These are phyloP conservation scores for Scleromitrula shiraiana DNA, from an alignment of 2,329 filamentous ascomycete species.

Conservation along the genomic window DNA sequence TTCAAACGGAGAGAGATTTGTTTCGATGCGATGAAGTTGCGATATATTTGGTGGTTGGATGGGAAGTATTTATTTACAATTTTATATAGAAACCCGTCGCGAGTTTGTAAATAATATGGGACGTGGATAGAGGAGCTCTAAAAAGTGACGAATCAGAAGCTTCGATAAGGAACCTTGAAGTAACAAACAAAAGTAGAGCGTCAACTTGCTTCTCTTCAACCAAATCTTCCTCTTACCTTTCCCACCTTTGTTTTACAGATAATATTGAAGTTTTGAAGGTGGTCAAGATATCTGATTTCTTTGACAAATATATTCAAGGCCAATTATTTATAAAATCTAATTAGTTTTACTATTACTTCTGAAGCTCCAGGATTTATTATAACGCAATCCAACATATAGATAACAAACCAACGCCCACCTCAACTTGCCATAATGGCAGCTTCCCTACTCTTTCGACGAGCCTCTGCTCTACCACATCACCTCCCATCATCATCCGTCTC, in stretches of 20 bases:
- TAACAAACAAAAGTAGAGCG: background rate
- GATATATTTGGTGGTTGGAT: no score
- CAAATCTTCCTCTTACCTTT: no score
- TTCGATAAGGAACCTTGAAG: background rate
- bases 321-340: no score
- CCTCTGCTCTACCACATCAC: slow-evolving; percentile 12
- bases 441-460: slow-evolving; percentile 17
- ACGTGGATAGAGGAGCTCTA: background rate
- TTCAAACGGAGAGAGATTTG: no score
- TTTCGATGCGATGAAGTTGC: no score
- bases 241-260: no score
- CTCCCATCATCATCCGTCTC: background rate
- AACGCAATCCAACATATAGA: slow-evolving; percentile 3
- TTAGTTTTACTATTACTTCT: background rate
- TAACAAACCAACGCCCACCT: slow-evolving; percentile 9
- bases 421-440: slow-evolving; percentile 24
- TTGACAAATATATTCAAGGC: no score
- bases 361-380: background rate
- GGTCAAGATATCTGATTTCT: no score
- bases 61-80: no score
- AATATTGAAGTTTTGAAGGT: no score
- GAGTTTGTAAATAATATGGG: no score
- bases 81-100: no score
- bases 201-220: background rate
- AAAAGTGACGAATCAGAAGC: background rate